These are phyloP conservation scores for Dactylorhiza incarnata DNA, from an alignment of 106 monocot genomes.

Conservation along the genomic window DNA sequence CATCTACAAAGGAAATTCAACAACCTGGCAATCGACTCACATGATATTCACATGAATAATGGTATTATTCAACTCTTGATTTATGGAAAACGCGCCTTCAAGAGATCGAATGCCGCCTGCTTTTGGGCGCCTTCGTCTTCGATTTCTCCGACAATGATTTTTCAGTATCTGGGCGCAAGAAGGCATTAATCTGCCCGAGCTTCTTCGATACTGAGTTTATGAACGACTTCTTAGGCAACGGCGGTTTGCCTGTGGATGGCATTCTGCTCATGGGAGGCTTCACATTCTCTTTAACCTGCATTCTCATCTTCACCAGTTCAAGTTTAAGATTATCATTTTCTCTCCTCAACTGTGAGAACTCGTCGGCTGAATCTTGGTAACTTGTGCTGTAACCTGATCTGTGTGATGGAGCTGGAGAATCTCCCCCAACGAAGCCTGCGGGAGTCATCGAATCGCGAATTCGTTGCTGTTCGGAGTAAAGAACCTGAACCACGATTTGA, in stretches of 20 bases:
- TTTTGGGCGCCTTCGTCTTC: constrained; percentile 50
- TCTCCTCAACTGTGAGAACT: constrained; percentile 47
- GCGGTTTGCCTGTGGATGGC: constrained; percentile 38
- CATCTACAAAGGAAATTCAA: neutral
- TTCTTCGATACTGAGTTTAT: constrained; percentile 70
- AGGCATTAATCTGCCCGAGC: constrained; percentile 60
- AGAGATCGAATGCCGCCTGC: constrained; percentile 75
- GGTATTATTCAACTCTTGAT: neutral
- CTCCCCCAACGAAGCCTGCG: constrained; percentile 21
- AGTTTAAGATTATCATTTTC: constrained; percentile 70
- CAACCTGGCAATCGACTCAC: neutral
- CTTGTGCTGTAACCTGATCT: constrained; percentile 7
- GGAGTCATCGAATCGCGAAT: constrained; percentile 16
- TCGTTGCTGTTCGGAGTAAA: constrained; percentile 67
- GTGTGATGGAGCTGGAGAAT: constrained; percentile 35
- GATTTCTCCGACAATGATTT: constrained; percentile 16
- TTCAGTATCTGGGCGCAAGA: constrained; percentile 31
- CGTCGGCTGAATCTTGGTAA: constrained; percentile 20
- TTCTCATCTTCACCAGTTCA: constrained; percentile 48
- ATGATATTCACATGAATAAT: neutral
- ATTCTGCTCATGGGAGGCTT: constrained; percentile 6
- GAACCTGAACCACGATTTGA: constrained; percentile 54
- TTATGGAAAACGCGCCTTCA: constrained; percentile 15
- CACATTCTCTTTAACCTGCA: constrained; percentile 33
- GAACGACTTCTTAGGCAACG: constrained; percentile 65